A percentile compares a stretch with the other conserved stretches of the same genome.
Conservation (phyloP, 345 rosid species). For the Turnera subulata region DNA sequence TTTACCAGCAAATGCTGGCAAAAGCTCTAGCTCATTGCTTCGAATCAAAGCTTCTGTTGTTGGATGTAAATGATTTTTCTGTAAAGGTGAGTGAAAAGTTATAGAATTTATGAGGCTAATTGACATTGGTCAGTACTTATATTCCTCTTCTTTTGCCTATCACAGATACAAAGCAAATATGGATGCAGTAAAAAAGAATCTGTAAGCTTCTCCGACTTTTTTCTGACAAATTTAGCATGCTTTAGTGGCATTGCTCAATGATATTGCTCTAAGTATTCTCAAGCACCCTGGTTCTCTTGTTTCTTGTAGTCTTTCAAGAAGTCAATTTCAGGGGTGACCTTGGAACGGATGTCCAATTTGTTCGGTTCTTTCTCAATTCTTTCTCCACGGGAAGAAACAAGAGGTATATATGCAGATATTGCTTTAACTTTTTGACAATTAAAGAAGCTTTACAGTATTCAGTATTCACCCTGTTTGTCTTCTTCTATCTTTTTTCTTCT, state of each 20-base stretch:
- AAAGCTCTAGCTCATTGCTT: conserved; percentile 80
- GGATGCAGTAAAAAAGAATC: conserved; percentile 62
- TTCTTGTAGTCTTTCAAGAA: conserved; percentile 54
- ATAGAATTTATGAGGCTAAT: background rate
- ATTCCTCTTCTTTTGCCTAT: conserved; percentile 12
- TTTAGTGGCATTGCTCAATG: background rate
- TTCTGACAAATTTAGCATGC: background rate
- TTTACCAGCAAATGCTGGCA: conserved; percentile 91
- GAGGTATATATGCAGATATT: conserved; percentile 32
- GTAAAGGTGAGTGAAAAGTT: conserved; percentile 47
- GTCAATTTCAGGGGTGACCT: conserved; percentile 69
- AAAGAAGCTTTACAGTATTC: conserved; percentile 1
- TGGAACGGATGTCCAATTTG: conserved; percentile 70
- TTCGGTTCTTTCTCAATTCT: conserved; percentile 63
- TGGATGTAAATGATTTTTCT: conserved; percentile 78
- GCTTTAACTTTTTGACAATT: background rate
- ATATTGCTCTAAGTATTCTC: background rate
- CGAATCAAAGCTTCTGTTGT: conserved; percentile 71
- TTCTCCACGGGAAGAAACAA: conserved; percentile 49
- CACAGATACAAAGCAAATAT: conserved; percentile 86
- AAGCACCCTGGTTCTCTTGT: conserved; percentile 17
- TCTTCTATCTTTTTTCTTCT: background rate
- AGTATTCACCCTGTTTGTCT: no score
- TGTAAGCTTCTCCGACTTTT: conserved; percentile 42
- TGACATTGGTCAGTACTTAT: conserved; percentile 14